Evolutionary conservation across 495 filamentous ascomycete species (phyloP), one percentile per base, ranked within the genome.

Genomic region (Hyphodiscus hymeniophilus): DNA sequence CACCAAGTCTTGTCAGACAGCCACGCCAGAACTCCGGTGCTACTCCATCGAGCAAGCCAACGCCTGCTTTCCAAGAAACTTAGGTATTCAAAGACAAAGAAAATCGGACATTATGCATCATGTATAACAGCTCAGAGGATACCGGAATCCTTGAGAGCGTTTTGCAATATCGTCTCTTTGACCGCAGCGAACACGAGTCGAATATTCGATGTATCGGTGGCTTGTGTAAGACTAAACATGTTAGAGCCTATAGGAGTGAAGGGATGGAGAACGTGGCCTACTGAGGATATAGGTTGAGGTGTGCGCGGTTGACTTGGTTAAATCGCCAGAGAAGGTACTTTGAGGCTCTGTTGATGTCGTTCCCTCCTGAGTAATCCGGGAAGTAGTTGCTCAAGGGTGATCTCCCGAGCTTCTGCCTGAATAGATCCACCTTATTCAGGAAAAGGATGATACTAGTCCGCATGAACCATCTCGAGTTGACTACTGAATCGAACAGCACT

Each of bases 381-480:
- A 98, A 98, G 64, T 95, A 97, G 60, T 87, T 94, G 51, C 80
- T 83, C 40, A 98, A 67, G 0, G 94, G 89, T 34, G 87, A 94
- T 51, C 89, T 79, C 31, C 82, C 84, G 35, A 98, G 81, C 63
- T 97, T 98, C 58, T 84, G 78, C 59, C 89, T 89, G 79, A 98
- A 98, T 49, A 96, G 77, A 73, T 96, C 94, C 45, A 98, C 94
- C 66, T 98, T 98, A 70, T 96, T 96, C 42, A 98, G 73, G 71
- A 97, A 97, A 21, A 98, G 75, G 62, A 97, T 96, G 63, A 98
- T 98, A 65, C 89, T 95, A 20, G 92, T 96, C 50, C 92, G 77
- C 82, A 96, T 90, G 66, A 98, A 98, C 94, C 94, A 98, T 58
- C 92, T 76, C 48, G 91, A 96, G 66, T 98, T 98, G 54, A 98